Evolutionary conservation across 192 early-diverging fungal genomes (phyloP).

Genomic region (Geranomyces michiganensis): DNA sequence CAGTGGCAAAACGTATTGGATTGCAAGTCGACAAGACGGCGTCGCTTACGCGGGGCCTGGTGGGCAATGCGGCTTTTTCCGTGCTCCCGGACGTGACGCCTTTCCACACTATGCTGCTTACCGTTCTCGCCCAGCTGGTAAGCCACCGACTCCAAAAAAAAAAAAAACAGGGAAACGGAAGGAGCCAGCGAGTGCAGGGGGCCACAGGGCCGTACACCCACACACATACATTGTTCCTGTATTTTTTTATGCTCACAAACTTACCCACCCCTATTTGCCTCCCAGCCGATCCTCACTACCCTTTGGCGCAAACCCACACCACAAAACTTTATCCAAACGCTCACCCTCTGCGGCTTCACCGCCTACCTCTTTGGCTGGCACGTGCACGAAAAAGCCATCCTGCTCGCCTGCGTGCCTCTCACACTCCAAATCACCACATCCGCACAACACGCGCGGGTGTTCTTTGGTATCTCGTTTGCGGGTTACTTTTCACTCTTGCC

Average conservation of each 20-base stretch:
- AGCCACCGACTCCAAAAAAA: background rate
- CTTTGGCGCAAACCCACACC: slow-evolving; percentile 61
- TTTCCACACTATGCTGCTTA: slow-evolving; percentile 70
- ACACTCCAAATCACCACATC: background rate
- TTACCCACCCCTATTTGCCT: background rate
- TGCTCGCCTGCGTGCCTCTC: slow-evolving; percentile 74
- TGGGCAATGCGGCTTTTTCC: slow-evolving; percentile 85
- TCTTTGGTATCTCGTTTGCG: too few species aligned
- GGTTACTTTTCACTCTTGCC: slow-evolving; percentile 78
- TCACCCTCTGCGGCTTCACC: slow-evolving; percentile 80
- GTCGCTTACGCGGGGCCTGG: slow-evolving; percentile 84
- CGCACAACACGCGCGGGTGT: too few species aligned
- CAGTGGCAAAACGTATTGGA: background rate
- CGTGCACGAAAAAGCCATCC: slow-evolving; percentile 96
- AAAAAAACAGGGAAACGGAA: too few species aligned
- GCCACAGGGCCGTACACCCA: too few species aligned
- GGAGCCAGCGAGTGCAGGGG: too few species aligned
- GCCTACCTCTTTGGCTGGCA: slow-evolving; percentile 98
- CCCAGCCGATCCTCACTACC: slow-evolving; percentile 57
- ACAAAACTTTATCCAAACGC: slow-evolving; percentile 66
- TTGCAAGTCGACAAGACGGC: background rate
- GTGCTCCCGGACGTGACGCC: slow-evolving; percentile 77
- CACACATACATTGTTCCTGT: background rate
- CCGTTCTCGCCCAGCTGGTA: slow-evolving; percentile 72
- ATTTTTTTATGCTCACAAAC: background rate